These are phyloP conservation scores for Coriaria nepalensis DNA, from an alignment of 306 rosid species.

Conservation along the genomic window DNA sequence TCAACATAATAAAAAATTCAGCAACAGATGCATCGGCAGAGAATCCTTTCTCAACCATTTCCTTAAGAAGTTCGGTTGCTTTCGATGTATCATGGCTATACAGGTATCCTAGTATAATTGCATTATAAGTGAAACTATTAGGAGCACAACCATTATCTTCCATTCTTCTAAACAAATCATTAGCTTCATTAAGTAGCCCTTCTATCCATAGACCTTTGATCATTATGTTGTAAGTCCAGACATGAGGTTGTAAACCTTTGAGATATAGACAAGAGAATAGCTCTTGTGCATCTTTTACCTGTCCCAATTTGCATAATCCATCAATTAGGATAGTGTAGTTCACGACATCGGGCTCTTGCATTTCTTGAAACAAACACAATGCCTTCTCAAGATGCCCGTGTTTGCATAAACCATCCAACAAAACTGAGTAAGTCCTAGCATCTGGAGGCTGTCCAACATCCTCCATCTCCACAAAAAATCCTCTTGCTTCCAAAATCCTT, in stretches of 20 bases:
- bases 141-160: conserved; percentile 9
- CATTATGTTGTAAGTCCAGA: conserved; percentile 2
- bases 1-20: too few relatives aligned
- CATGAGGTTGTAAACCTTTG: conserved; percentile 10
- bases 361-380: conserved; percentile 1
- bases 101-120: conserved; percentile 4
- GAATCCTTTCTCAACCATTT: too few relatives aligned
- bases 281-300: conserved; percentile 1
- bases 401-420: conserved; percentile 13
- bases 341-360: conserved; percentile 1
- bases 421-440: background rate
- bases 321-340: conserved; percentile 3
- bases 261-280: conserved; percentile 3
- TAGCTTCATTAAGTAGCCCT: conserved; percentile 2
- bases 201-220: background rate
- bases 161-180: conserved; percentile 1
- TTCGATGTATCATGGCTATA: too few relatives aligned
- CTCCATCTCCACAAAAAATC: conserved; percentile 4
- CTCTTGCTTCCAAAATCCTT: background rate
- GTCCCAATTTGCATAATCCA: conserved; percentile 5
- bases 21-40: too few relatives aligned
- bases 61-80: too few relatives aligned
- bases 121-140: background rate
- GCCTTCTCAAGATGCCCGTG: conserved; percentile 2
- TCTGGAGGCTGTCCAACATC: background rate